Conservation (phyloP, 495 filamentous ascomycete genomes). For the Talaromyces ruber region DNA sequence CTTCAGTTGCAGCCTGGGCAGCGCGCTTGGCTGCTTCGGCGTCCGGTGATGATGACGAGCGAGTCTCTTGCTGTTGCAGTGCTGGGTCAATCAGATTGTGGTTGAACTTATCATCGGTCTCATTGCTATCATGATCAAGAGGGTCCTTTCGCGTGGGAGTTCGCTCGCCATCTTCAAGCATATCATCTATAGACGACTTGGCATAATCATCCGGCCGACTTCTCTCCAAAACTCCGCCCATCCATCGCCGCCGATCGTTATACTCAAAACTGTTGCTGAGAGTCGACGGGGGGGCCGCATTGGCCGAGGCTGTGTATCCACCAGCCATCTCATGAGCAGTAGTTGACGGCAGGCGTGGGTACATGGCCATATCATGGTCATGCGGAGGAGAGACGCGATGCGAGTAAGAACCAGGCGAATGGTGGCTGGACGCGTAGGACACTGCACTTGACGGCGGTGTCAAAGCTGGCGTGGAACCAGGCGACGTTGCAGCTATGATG, state of each 20-base stretch:
- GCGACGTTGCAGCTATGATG: conserved; percentile 36
- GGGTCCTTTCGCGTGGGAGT: conserved; percentile 33
- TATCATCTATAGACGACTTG: conserved; percentile 20
- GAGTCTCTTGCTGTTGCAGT: conserved; percentile 24
- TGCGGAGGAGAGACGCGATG: conserved; percentile 56
- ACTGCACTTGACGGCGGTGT: conserved; percentile 84
- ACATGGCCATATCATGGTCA: conserved; percentile 59
- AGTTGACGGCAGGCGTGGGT: conserved; percentile 76
- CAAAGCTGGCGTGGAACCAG: conserved; percentile 66
- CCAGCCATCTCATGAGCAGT: conserved; percentile 45
- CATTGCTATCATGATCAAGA: conserved; percentile 23
- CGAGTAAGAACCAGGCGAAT: conserved; percentile 66
- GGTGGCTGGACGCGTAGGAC: conserved; percentile 78
- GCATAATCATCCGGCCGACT: conserved; percentile 40
- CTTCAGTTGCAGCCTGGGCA: conserved; percentile 36
- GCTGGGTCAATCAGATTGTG: conserved; percentile 47
- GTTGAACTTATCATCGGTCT: conserved; percentile 37
- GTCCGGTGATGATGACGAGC: conserved; percentile 25
- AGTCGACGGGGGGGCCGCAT: conserved; percentile 64
- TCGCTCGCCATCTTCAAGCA: conserved; percentile 47
- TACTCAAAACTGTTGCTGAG: conserved; percentile 75
- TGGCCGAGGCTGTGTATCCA: conserved; percentile 53
- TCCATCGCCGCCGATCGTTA: conserved; percentile 76
- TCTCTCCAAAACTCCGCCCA: conserved; percentile 78
- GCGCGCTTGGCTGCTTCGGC: conserved; percentile 35